Evolutionary conservation across 1,284 basidiomycete genomes (phyloP).

Genomic region (Xerocomus minutiporus): DNA sequence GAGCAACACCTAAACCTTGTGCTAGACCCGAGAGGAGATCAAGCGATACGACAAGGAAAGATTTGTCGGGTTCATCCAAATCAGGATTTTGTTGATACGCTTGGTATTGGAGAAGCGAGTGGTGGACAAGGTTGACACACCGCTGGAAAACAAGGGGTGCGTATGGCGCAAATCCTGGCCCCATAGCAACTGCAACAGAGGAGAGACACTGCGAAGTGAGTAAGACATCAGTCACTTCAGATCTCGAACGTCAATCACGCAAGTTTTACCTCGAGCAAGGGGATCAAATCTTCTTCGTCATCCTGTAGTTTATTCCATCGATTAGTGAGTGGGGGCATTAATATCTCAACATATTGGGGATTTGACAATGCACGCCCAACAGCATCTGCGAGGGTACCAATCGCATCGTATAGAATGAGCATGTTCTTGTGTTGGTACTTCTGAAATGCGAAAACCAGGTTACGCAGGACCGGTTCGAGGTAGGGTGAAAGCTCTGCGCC

Average conservation of each 20-base stretch:
- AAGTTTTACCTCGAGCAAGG: conserved; percentile 77
- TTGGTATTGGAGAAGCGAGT: conserved; percentile 77
- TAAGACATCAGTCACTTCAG: conserved; percentile 1
- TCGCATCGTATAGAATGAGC: conserved; percentile 96
- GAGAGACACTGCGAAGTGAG: conserved; percentile 75
- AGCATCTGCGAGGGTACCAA: conserved; percentile 95
- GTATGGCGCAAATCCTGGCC: conserved; percentile 85
- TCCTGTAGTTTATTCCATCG: conserved; percentile 89
- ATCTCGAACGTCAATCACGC: neutral
- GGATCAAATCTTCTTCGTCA: conserved; percentile 90
- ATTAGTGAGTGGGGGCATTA: conserved; percentile 92
- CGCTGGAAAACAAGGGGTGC: conserved; percentile 91
- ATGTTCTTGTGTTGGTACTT: conserved; percentile 99
- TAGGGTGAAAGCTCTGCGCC: conserved; percentile 87
- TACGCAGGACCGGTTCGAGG: conserved; percentile 91
- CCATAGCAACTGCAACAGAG: conserved; percentile 95
- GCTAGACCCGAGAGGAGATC: conserved; percentile 94
- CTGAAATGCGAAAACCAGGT: conserved; percentile 92
- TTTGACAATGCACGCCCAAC: conserved; percentile 87
- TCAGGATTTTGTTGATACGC: conserved; percentile 81
- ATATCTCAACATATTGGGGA: conserved; percentile 84
- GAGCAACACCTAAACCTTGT: conserved; percentile 82
- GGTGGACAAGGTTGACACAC: conserved; percentile 84
- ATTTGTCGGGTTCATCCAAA: conserved; percentile 88
- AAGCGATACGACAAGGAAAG: conserved; percentile 95